phyloP scores from a whole-genome alignment of 768 basidiomycete genomes.

The Suillus occidentalis region DNA sequence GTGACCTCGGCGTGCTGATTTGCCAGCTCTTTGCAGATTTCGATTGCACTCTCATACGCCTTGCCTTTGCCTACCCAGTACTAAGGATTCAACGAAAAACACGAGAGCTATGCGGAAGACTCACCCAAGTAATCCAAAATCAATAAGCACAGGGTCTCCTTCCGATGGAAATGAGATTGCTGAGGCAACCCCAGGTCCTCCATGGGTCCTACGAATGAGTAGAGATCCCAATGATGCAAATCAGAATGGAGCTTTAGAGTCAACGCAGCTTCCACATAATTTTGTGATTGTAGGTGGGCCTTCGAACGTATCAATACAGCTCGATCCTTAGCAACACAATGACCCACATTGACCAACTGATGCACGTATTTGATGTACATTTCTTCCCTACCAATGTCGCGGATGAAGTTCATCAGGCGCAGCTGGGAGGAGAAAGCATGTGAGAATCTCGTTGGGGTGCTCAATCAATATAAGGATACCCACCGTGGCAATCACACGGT shows the following conservation, averaged over 20 bases:
- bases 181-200: constrained; percentile 87
- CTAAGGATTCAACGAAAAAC: constrained; percentile 10
- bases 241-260: constrained; percentile 94
- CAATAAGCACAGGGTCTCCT: constrained; percentile 87
- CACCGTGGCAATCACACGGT: constrained; percentile 90
- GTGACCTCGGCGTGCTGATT: constrained; percentile 87
- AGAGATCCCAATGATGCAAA: constrained; percentile 87
- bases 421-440: constrained; percentile 44
- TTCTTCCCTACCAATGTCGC: constrained; percentile 87
- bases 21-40: constrained; percentile 89
- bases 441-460: constrained; percentile 7
- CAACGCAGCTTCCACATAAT: constrained; percentile 90
- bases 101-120: constrained; percentile 17
- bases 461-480: constrained; percentile 12
- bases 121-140: constrained; percentile 92
- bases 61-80: constrained; percentile 77
- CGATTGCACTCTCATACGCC: constrained; percentile 95
- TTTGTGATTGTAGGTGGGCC: constrained; percentile 88
- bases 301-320: constrained; percentile 31
- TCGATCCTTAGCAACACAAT: background rate
- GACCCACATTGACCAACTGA: constrained; percentile 82
- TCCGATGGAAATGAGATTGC: constrained; percentile 91
- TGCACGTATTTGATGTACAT: constrained; percentile 97
- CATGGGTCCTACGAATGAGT: constrained; percentile 80
- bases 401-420: constrained; percentile 91